Conservation (phyloP, 176 grass and related monocot genomes). For the Coix lacrymajobi region DNA sequence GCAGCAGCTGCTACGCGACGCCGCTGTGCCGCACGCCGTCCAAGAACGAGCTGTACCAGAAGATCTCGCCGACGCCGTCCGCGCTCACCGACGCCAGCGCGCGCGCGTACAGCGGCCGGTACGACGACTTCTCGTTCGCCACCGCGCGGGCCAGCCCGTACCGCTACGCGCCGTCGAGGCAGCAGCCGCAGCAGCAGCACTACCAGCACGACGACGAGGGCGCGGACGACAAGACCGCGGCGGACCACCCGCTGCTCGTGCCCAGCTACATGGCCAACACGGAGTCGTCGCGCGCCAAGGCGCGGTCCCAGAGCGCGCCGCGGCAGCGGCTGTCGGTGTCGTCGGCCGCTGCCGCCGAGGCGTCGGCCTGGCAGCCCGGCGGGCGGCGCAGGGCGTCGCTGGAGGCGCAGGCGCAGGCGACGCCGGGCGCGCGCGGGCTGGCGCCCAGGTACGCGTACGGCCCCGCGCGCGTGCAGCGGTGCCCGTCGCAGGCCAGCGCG, state of each 20-base stretch:
- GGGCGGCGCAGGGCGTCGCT: slow-evolving; percentile 43
- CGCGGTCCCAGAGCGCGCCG: slow-evolving; percentile 68
- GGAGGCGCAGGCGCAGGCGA: slow-evolving; percentile 27
- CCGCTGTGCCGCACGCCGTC: slow-evolving; percentile 54
- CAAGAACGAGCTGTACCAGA: slow-evolving; percentile 37
- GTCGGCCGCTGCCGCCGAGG: not conserved
- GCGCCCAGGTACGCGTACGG: not conserved
- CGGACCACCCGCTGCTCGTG: slow-evolving; percentile 42
- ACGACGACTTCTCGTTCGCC: slow-evolving; percentile 76
- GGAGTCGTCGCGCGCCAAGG: slow-evolving; percentile 73
- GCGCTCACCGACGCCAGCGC: slow-evolving; percentile 62
- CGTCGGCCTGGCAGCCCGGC: slow-evolving; percentile 23
- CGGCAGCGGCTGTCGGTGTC: slow-evolving; percentile 57
- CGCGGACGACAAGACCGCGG: not conserved
- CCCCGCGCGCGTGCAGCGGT: slow-evolving; percentile 31
- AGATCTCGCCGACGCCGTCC: slow-evolving; percentile 57
- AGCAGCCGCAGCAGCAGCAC: slow-evolving; percentile 4
- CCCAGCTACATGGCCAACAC: slow-evolving; percentile 91
- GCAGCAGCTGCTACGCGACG: slow-evolving; percentile 48
- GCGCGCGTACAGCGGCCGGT: slow-evolving; percentile 50
- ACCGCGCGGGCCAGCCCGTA: slow-evolving; percentile 46
- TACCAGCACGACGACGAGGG: not conserved
- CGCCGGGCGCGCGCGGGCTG: not conserved
- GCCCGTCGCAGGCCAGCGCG: slow-evolving; percentile 41
- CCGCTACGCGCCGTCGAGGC: not conserved